A percentile compares a stretch with the other conserved stretches of the same genome.
Evolutionary conservation across 768 basidiomycete genomes (phyloP).

Genomic region (Suillus discolor): DNA sequence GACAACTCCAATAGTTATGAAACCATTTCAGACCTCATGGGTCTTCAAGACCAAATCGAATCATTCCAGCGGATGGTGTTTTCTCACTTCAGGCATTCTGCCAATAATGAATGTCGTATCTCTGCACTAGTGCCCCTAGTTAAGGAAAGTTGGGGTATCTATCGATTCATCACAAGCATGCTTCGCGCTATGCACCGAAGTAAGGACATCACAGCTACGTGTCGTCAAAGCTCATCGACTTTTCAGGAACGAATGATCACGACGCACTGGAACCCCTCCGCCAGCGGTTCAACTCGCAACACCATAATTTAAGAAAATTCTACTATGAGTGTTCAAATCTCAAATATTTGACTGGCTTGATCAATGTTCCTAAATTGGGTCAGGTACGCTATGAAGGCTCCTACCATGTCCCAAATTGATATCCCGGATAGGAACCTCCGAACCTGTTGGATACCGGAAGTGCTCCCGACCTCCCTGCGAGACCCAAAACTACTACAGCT

Average conservation of each 20-base stretch:
- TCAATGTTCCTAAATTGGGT: conserved; percentile 97
- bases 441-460: conserved; percentile 83
- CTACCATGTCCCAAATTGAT: conserved; percentile 4
- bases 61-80: conserved; percentile 98
- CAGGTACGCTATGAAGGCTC: conserved; percentile 48
- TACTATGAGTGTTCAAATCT: conserved; percentile 99
- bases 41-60: conserved; percentile 97
- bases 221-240: conserved; percentile 9
- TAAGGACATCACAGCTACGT: conserved; percentile 38
- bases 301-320: conserved; percentile 92
- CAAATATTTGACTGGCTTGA: conserved; percentile 95
- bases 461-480: conserved; percentile 86
- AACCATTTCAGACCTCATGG: conserved; percentile 97
- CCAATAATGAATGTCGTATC: conserved; percentile 97
- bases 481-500: conserved; percentile 59
- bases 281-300: conserved; percentile 87
- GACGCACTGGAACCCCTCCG: conserved; percentile 90
- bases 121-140: conserved; percentile 95
- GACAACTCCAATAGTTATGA: conserved; percentile 71
- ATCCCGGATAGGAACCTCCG: conserved; percentile 80
- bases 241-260: conserved; percentile 79
- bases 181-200: conserved; percentile 94
- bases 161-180: conserved; percentile 99
- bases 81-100: conserved; percentile 86
- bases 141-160: conserved; percentile 99